phyloP scores from a whole-genome alignment of 2,329 filamentous ascomycete species.

The Didymellaceae sp. region DNA sequence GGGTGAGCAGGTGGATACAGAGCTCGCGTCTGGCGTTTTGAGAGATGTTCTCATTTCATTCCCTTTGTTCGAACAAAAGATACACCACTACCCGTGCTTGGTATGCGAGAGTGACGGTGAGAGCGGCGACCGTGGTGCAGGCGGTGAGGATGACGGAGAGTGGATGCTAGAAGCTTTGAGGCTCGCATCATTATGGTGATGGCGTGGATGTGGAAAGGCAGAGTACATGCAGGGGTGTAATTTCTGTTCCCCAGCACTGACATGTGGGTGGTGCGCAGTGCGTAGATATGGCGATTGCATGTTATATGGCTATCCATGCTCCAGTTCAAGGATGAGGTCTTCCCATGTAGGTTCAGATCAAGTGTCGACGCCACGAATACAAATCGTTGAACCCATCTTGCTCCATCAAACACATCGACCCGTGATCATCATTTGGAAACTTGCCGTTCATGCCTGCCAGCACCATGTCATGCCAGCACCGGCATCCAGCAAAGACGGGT shows the following conservation, averaged over 20 bases:
- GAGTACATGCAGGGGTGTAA: slow-evolving; percentile 24
- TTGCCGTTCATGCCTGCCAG: no score
- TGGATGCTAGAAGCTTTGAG: slow-evolving; percentile 14
- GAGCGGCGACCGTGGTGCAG: neutral
- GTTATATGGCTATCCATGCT: neutral
- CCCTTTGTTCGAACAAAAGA: slow-evolving; percentile 15
- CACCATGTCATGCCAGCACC: no score
- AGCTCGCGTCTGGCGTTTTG: slow-evolving; percentile 14
- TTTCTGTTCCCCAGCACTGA: slow-evolving; percentile 16
- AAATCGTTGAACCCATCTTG: no score
- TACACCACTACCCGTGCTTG: slow-evolving; percentile 24
- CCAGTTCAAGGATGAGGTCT: neutral
- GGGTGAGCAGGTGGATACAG: slow-evolving; percentile 21
- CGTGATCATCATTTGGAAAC: no score
- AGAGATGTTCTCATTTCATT: neutral
- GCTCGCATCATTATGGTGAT: slow-evolving; percentile 9
- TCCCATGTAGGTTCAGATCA: neutral
- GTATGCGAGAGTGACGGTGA: slow-evolving; percentile 10
- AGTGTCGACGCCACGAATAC: no score
- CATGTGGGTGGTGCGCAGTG: neutral
- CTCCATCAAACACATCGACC: no score
- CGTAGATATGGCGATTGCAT: neutral
- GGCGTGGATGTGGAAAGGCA: neutral
- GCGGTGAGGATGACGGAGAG: neutral
- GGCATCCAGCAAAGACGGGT: no score